Evolutionary conservation across 441 rosid genomes (phyloP), one percentile per base, ranked within the genome.

Genomic region (Eutrema salsugineum): DNA sequence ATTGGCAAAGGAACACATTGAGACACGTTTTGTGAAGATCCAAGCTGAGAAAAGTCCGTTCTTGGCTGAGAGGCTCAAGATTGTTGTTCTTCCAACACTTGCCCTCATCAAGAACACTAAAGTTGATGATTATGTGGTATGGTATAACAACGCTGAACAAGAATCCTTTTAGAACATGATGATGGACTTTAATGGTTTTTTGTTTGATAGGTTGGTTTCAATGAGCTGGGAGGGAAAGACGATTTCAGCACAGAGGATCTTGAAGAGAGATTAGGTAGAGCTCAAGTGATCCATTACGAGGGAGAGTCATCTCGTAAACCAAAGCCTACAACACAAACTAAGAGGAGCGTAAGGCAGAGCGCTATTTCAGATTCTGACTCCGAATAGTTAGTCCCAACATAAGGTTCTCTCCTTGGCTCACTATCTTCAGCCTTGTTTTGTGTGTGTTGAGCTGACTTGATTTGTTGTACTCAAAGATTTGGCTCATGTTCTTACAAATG

Each of bases 11-110:
- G 94, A 85, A 73, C 98, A 90, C 61, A 78, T 90, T 54, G 99
- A 94, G 88, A 94, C 98, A 5, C 97, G 91, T 36, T 94, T 94
- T 67, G 89, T 89, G 57, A 92, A 90, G 80, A 86, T 92, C 20
- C 86, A 92, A n/a, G 99, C 98, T 0, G 99, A 94, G 87, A 94
- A 94, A 81, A 94, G 97, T 77, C 98, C 97, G 3, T 94, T 92
- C 59, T 83, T 94, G 76, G 87, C 99, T 5, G 99, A 94, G 81
- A 87, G 79, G 78, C 94, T 94, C 27, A 92, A 89, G 89, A 91
- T 94, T 15, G 77, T 82, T 27, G 96, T 92, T 76, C 98, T 94
- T 76, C 99, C 99, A 0, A 94, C 98, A 5, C 88, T 94, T 54
- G 98, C 97, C 8, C 96, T 94, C 8, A 82, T 94, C 9, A 94